Evolutionary conservation across 1,284 basidiomycete genomes (phyloP).

Genomic region (Leccinum fallax): DNA sequence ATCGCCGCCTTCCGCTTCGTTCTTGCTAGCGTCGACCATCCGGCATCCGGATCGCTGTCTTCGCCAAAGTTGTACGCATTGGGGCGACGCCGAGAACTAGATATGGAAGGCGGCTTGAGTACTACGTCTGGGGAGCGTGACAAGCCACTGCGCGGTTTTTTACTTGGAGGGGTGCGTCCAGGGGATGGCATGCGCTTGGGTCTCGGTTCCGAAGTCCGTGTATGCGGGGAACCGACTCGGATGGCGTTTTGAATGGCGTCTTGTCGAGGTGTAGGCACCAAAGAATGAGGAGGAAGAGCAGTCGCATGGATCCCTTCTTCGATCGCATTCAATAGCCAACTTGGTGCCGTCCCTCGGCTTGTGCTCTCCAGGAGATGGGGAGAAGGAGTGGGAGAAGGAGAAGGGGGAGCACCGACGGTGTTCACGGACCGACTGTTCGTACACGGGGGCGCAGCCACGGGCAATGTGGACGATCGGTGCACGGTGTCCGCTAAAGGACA

Average conservation of each 20-base stretch:
- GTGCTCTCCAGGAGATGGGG: not conserved
- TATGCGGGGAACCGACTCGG: not conserved
- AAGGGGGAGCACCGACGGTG: not conserved
- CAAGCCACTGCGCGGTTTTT: not conserved
- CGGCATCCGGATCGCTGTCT: slow-evolving; percentile 45
- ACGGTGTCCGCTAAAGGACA: slow-evolving; percentile 6
- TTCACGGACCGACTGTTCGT: not conserved
- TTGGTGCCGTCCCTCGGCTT: not conserved
- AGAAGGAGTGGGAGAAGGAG: not conserved
- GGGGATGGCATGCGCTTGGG: slow-evolving; percentile 4
- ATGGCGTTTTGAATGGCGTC: not conserved
- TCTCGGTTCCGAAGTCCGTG: slow-evolving; percentile 10
- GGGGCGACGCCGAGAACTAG: not conserved
- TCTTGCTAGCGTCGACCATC: slow-evolving; percentile 48
- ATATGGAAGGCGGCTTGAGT: not conserved
- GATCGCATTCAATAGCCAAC: slow-evolving; percentile 10
- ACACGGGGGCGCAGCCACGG: not conserved
- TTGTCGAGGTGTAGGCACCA: not conserved
- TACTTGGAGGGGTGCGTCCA: slow-evolving; percentile 2
- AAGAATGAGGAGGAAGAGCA: not conserved
- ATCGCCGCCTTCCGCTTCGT: slow-evolving; percentile 33
- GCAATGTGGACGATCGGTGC: not conserved
- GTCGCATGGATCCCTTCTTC: not conserved
- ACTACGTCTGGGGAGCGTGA: not conserved
- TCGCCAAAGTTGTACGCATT: slow-evolving; percentile 39